Base-by-base conservation (phyloP, 108 stramenopile species). In the Nitzschia palea region DNA sequence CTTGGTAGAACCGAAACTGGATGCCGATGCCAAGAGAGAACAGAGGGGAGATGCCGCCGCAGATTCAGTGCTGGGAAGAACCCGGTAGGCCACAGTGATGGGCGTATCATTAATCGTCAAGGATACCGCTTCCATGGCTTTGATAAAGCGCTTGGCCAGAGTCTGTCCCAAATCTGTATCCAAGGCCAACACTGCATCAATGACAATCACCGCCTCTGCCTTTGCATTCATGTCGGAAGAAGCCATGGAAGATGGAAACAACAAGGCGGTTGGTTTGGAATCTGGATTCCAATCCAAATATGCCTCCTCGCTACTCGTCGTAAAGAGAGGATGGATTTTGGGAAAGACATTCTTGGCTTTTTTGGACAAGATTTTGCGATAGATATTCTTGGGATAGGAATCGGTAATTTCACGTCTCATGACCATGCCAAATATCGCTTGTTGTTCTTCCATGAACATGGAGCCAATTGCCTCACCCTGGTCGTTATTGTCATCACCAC, bases 371-470 rank as follows among this genome's bases (percentile, higher is more conserved):
- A 94, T 59, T 35, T 63, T 82, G 10, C 77, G 84, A 48, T 94
- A 94, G 20, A 94, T 45, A 51, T 86, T 89, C 52, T 62, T 80
- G n/a, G 86, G 86, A 8, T 58, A 63, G 4, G 61, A 64, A 47
- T 94, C 93, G 6, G 86, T 89, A 27, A 94, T 84, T 53, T 74
- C 73, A 8, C 85, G 80, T 22, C 66, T 55, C 62, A 73, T 56
- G 31, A 82, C 73, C 65, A 87, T 61, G 0, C 66, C 63, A 44
- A 89, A 77, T 0, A 94, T 71, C 40, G 79, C 65, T 1, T 67
- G 31, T 35, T 85, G 82, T 48, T 94, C 93, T 53, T 91, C 76
- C 29, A 53, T 66, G 40, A 94, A 75, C 9, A 89, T 61, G 35
- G 67, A 59, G 34, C 79, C 71, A 1, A 85, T 36, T 22, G 63